Evolutionary conservation across 2,329 filamentous ascomycete species (phyloP), one percentile per base, ranked within the genome.

Genomic region (Leptodontidium sp.): DNA sequence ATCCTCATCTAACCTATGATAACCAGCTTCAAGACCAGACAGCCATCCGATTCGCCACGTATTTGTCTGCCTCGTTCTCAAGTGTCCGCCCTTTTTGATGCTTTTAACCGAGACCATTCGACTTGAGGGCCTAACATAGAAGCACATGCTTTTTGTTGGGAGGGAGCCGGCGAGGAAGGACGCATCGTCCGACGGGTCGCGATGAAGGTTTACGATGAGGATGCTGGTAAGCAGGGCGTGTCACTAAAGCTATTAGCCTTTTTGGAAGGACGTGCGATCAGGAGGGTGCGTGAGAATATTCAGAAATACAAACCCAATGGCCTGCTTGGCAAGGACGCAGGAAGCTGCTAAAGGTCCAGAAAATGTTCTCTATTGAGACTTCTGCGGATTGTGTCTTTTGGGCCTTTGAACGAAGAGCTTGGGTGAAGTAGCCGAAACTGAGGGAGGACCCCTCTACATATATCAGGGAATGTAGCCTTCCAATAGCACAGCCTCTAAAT

Each of bases 71-170:
- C 21, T 50, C 21, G 21, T 50, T 50, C 11, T 24, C 49, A 6
- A n/a, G 49, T 24, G n/a, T n/a, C 49, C 49, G 49, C 49, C 49
- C 49, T 50, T 50, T 50, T 50, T 21, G 49, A 50, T 26, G n/a
- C 15, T 4, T 1, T 47, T 47, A 47, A 40, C 43, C 43, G 43
- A 47, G 43, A 47, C 49, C 21, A 50, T 50, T 50, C 49, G 49
- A n/a, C 21, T 9, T 2, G 21, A 12, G 21, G 21, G n/a, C 8
- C 2, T 6, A 26, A 26, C 49, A 50, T 24, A 21, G 21, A 7
- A 50, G 21, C 12, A 21, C 49, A 50, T 50, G 49, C 12, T 24
- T 24, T 24, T 24, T 14, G 21, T 24, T 24, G 21, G 21, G 21
- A 26, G n/a, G n/a, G 26, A 50, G 49, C 21, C 49, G 49, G 8